Evolutionary conservation across 306 rosid species (phyloP).

Genomic region (Quercus variabilis): DNA sequence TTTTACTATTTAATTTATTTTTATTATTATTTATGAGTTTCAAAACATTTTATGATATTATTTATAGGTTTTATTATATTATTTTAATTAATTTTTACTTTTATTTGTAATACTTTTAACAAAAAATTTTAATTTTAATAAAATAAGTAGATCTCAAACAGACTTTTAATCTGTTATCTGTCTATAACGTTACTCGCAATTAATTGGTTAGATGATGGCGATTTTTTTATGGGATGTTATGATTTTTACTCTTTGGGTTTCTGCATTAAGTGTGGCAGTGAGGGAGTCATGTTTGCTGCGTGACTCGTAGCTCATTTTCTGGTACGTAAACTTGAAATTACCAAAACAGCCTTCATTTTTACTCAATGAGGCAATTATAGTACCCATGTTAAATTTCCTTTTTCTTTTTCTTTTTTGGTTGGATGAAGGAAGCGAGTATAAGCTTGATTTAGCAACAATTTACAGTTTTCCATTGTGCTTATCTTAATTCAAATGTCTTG

Average conservation of each 20-base stretch:
- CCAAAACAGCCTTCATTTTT: not conserved
- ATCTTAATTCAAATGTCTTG: not conserved
- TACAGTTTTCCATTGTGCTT: not conserved
- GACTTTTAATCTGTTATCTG: accelerated
- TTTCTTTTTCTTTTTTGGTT: too few relatives aligned
- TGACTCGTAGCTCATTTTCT: not conserved
- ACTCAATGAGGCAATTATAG: not conserved
- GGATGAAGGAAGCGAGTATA: too few relatives aligned
- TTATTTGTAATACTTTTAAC: too few relatives aligned
- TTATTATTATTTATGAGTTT: accelerated
- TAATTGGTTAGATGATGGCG: not conserved
- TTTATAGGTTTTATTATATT: accelerated
- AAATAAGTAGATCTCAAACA: too few relatives aligned
- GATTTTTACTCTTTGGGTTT: constrained; percentile 6
- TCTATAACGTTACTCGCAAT: not conserved
- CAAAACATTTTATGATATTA: accelerated
- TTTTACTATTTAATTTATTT: too few relatives aligned
- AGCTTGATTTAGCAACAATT: not conserved
- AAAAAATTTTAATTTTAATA: too few relatives aligned
- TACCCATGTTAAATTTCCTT: not conserved
- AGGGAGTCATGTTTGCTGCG: constrained; percentile 25
- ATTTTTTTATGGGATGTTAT: not conserved
- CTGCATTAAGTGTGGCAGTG: not conserved
- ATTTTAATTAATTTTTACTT: too few relatives aligned
- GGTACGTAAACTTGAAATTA: not conserved